These are phyloP conservation scores for Piromyces sp. DNA, from an alignment of 192 early-diverging fungal genomes.

Conservation along the genomic window DNA sequence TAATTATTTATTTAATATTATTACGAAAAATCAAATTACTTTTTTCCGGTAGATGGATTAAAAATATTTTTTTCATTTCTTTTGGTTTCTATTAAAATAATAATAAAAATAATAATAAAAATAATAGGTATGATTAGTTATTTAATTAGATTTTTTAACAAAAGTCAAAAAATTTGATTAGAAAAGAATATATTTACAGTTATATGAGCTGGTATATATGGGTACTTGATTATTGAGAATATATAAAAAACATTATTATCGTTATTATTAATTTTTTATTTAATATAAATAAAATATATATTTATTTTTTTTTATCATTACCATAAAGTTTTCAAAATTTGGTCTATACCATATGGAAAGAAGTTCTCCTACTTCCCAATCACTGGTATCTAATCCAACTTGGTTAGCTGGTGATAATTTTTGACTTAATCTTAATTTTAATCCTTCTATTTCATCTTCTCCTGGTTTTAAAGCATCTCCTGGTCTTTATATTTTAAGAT, in stretches of 20 bases:
- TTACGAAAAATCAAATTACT: no score
- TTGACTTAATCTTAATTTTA: slow-evolving; percentile 37
- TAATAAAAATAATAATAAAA: no score
- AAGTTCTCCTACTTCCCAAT: slow-evolving; percentile 61
- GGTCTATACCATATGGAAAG: slow-evolving; percentile 55
- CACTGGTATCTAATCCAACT: slow-evolving; percentile 7
- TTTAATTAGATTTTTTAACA: no score
- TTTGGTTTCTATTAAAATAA: slow-evolving; percentile 32
- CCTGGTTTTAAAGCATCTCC: slow-evolving; percentile 54
- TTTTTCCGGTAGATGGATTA: slow-evolving; percentile 53
- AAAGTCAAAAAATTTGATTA: no score
- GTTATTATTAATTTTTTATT: no score
- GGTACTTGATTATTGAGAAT: slow-evolving; percentile 31
- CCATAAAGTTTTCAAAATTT: slow-evolving; percentile 60
- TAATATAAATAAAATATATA: neutral
- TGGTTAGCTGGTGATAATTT: slow-evolving; percentile 27
- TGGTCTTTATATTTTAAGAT: slow-evolving; percentile 23
- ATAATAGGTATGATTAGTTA: no score
- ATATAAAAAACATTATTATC: neutral
- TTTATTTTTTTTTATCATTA: slow-evolving; percentile 9
- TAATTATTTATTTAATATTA: no score
- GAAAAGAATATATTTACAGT: slow-evolving; percentile 16
- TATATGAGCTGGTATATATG: slow-evolving; percentile 60
- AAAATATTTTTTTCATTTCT: slow-evolving; percentile 54
- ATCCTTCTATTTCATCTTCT: slow-evolving; percentile 52